Percentiles rank a stretch among this genome's conserved stretches.
Evolutionary conservation across 192 early-diverging fungal species (phyloP).

Genomic region (Diversispora epigaea): DNA sequence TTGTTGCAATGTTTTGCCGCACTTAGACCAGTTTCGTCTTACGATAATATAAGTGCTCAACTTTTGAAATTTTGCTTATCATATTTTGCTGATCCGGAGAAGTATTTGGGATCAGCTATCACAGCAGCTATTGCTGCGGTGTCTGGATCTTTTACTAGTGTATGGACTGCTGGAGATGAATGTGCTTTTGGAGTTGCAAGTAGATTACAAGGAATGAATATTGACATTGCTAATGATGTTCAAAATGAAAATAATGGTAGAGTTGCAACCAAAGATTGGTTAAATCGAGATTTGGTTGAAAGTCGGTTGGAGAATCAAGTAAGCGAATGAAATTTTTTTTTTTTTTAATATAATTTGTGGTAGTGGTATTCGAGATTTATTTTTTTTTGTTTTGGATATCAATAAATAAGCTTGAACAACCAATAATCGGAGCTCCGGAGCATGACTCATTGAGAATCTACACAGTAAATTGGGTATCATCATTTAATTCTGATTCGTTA

Average conservation of each 20-base stretch:
- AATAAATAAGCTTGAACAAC: constrained; percentile 54
- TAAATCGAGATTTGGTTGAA: constrained; percentile 40
- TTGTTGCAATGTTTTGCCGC: constrained; percentile 73
- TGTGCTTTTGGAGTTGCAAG: constrained; percentile 60
- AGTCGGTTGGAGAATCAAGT: constrained; percentile 34
- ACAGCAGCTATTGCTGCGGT: constrained; percentile 49
- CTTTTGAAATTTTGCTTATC: constrained; percentile 48
- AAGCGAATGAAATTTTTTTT: not conserved
- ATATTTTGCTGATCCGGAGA: constrained; percentile 56
- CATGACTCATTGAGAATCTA: constrained; percentile 62
- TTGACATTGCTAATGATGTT: constrained; percentile 45
- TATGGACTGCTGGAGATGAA: constrained; percentile 58
- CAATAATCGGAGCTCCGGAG: constrained; percentile 58
- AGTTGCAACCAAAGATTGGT: constrained; percentile 46
- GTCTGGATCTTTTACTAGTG: constrained; percentile 48
- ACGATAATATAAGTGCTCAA: constrained; percentile 49
- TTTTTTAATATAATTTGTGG: too few species aligned
- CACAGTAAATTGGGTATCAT: constrained; percentile 41
- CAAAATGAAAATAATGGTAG: constrained; percentile 45
- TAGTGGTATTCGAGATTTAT: too few species aligned
- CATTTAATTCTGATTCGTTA: constrained; percentile 23
- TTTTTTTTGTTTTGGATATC: not conserved
- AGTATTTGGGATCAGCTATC: constrained; percentile 47
- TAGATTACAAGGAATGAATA: constrained; percentile 49
- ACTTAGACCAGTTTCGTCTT: constrained; percentile 54